Percentiles rank a stretch among this genome's conserved stretches.
Evolutionary conservation across 1,139 yeast species (phyloP).

Genomic region (Pichia sp.): DNA sequence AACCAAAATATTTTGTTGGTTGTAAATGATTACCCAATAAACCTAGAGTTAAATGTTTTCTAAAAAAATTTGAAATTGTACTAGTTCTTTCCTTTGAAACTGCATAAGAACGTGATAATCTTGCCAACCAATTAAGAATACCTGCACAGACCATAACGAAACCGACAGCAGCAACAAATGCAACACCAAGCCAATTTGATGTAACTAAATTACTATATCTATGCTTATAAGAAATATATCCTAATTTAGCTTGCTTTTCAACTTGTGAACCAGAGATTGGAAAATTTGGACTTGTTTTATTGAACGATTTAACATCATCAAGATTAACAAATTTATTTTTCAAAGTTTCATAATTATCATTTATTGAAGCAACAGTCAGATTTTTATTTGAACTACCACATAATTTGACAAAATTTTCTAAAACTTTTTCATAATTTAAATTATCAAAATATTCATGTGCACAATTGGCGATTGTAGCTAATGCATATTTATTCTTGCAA

Average conservation of each 20-base stretch:
- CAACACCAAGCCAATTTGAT: constrained; percentile 45
- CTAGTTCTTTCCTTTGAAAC: too few relatives aligned
- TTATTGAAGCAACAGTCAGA: not conserved
- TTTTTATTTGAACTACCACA: constrained; percentile 1
- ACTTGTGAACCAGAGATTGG: constrained; percentile 18
- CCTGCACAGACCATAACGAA: constrained; percentile 38
- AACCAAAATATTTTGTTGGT: constrained; percentile 22
- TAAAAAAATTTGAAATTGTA: constrained; percentile 37
- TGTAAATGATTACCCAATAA: constrained; percentile 43
- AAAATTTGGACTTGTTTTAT: constrained; percentile 3
- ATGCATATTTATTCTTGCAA: constrained; percentile 20
- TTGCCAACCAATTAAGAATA: constrained; percentile 38
- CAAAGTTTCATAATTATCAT: not conserved
- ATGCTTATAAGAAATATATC: constrained; percentile 30
- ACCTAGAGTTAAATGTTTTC: constrained; percentile 43
- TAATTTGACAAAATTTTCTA: constrained; percentile 18
- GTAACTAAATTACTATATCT: constrained; percentile 36
- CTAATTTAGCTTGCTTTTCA: constrained; percentile 30
- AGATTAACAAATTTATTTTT: constrained; percentile 19
- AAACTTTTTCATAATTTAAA: not conserved
- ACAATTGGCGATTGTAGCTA: constrained; percentile 14
- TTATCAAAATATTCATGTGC: constrained; percentile 6
- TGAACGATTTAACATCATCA: constrained; percentile 2
- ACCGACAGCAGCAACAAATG: constrained; percentile 45
- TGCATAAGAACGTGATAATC: constrained; percentile 35